phyloP scores from a whole-genome alignment of 441 rosid species.

The Gossypium gossypioides region DNA sequence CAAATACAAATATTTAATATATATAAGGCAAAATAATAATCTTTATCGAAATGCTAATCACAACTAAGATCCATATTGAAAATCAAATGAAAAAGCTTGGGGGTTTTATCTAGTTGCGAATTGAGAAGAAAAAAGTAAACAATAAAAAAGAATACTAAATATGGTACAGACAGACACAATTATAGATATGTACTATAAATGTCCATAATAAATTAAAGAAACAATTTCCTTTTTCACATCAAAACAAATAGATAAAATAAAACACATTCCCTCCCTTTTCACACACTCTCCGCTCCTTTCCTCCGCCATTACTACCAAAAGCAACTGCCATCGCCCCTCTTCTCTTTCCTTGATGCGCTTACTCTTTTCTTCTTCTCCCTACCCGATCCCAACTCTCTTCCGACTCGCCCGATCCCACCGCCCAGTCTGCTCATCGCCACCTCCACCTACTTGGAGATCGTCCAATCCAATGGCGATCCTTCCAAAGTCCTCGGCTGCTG shows the following conservation, averaged over 20 bases:
- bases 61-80: too few relatives aligned
- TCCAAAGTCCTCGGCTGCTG: slow-evolving; percentile 11
- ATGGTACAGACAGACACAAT: too few relatives aligned
- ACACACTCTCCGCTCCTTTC: not conserved
- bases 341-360: slow-evolving; percentile 27
- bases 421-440: slow-evolving; percentile 8
- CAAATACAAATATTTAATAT: too few relatives aligned
- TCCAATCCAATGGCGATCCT: slow-evolving; percentile 27
- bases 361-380: slow-evolving; percentile 18
- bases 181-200: too few relatives aligned
- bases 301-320: not conserved
- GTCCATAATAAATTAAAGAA: too few relatives aligned
- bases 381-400: slow-evolving; percentile 32
- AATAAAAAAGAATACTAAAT: too few relatives aligned
- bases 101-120: too few relatives aligned
- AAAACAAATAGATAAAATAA: not conserved
- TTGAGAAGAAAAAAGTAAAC: too few relatives aligned
- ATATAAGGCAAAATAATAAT: too few relatives aligned
- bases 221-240: not conserved
- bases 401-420: slow-evolving; percentile 8
- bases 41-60: too few relatives aligned
- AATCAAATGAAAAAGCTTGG: too few relatives aligned
- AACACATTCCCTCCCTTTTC: slow-evolving; percentile 16
- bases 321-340: not conserved
- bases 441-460: slow-evolving; percentile 13